These are phyloP conservation scores for Fusarium guadeloupense DNA, from an alignment of 2,329 filamentous ascomycete species.

Conservation along the genomic window DNA sequence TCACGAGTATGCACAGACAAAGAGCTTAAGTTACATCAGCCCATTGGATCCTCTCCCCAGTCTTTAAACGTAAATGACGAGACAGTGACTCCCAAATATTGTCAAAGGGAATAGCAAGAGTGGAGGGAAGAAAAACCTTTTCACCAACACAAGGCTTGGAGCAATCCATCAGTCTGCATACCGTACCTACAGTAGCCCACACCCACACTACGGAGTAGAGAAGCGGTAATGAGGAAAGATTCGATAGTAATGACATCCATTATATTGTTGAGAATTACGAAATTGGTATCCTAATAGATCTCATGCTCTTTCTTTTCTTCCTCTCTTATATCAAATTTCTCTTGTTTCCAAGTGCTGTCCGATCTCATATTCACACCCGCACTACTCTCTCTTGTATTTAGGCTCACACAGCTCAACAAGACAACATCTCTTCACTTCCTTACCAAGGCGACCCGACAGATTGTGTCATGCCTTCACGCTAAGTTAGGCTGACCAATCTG, in stretches of 20 bases:
- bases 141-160: background rate
- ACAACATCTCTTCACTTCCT: constrained; percentile 7
- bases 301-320: constrained; percentile 8
- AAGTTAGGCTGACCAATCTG: constrained; percentile 40
- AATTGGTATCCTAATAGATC: background rate
- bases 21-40: background rate
- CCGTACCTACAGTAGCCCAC: constrained; percentile 9
- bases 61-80: background rate
- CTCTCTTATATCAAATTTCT: background rate
- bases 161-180: constrained; percentile 18
- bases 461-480: constrained; percentile 48
- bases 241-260: constrained; percentile 7
- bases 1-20: background rate
- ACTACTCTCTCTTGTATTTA: constrained; percentile 11
- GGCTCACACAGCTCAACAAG: constrained; percentile 16
- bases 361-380: constrained; percentile 11
- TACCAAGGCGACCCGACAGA: constrained; percentile 46
- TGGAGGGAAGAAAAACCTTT: background rate
- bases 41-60: background rate
- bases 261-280: constrained; percentile 6
- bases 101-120: background rate
- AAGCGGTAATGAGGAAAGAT: constrained; percentile 1
- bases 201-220: constrained; percentile 20
- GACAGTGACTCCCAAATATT: background rate
- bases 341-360: background rate